Percentiles rank a stretch among this genome's conserved stretches.
Conservation (phyloP, 352 stramenopile species). For the Phytophthora kernoviae region DNA sequence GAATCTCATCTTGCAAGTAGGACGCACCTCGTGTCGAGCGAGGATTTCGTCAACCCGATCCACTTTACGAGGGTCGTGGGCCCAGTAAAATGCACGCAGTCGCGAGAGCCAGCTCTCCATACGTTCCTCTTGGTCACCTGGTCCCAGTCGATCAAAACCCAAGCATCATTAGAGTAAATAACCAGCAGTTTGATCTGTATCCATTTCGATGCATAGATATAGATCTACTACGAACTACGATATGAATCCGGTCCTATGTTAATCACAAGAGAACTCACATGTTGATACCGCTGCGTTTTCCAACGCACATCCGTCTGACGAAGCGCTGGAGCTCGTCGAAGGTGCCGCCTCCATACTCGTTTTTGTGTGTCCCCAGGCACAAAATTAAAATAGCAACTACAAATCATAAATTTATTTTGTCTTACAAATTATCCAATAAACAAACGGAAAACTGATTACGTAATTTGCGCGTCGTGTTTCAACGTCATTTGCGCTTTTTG, state of each 20-base stretch:
- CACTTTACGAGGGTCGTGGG: conserved; percentile 71
- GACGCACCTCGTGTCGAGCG: conserved; percentile 38
- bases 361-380: background rate
- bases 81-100: conserved; percentile 73
- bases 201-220: conserved; percentile 3
- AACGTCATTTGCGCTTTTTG: too few relatives aligned
- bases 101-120: conserved; percentile 36
- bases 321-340: conserved; percentile 1
- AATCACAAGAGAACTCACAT: conserved; percentile 20
- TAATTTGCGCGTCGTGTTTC: too few relatives aligned
- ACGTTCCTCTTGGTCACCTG: conserved; percentile 19
- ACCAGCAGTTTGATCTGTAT: background rate
- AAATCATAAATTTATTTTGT: background rate
- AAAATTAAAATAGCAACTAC: background rate
- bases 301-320: background rate
- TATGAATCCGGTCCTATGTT: background rate
- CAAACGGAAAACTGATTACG: too few relatives aligned
- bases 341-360: conserved; percentile 9
- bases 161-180: background rate
- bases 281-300: background rate
- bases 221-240: conserved; percentile 3
- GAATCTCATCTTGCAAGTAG: background rate
- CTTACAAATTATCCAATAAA: too few relatives aligned
- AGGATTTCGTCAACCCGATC: conserved; percentile 68
- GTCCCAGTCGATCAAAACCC: background rate